A percentile compares a stretch with the other conserved stretches of the same genome.
Evolutionary conservation across 2,329 filamentous ascomycete genomes (phyloP).

Genomic region (Colletotrichum destructivum): DNA sequence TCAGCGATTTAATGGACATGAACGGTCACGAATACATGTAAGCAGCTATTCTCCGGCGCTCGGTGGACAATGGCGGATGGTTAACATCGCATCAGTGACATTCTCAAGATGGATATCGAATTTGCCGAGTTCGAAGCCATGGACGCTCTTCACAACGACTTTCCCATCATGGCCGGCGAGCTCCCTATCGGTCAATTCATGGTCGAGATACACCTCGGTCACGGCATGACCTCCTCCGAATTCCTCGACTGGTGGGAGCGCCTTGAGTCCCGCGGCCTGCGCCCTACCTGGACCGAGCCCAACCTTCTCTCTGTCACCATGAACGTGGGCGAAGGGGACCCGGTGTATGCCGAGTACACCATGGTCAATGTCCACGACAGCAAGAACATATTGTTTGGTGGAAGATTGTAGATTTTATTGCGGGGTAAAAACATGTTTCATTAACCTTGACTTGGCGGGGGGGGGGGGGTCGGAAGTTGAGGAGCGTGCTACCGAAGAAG

Average conservation of each 20-base stretch:
- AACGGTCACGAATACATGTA: conserved; percentile 56
- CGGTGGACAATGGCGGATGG: not conserved
- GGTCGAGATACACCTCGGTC: conserved; percentile 43
- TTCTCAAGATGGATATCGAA: conserved; percentile 59
- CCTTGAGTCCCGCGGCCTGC: conserved; percentile 45
- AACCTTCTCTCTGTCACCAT: conserved; percentile 45
- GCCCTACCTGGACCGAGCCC: conserved; percentile 47
- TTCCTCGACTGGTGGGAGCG: conserved; percentile 46
- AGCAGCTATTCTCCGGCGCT: not conserved
- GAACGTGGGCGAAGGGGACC: conserved; percentile 38
- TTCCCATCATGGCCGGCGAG: conserved; percentile 39
- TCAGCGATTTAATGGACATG: conserved; percentile 54
- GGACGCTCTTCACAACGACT: conserved; percentile 46
- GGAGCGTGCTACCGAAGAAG: not conserved
- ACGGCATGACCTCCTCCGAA: conserved; percentile 28
- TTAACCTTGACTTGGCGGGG: not conserved
- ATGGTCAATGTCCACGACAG: conserved; percentile 45
- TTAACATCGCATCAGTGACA: conserved; percentile 48
- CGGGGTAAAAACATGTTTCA: not conserved
- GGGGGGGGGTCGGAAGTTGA: too few relatives aligned
- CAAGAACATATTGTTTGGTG: conserved; percentile 37
- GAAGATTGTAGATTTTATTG: not conserved
- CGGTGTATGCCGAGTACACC: conserved; percentile 45
- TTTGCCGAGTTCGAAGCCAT: conserved; percentile 53
- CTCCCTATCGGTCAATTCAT: conserved; percentile 45